A percentile compares a stretch with the other conserved stretches of the same genome.
Evolutionary conservation across 2,329 filamentous ascomycete genomes (phyloP).

Genomic region (Penicillium crustosum): DNA sequence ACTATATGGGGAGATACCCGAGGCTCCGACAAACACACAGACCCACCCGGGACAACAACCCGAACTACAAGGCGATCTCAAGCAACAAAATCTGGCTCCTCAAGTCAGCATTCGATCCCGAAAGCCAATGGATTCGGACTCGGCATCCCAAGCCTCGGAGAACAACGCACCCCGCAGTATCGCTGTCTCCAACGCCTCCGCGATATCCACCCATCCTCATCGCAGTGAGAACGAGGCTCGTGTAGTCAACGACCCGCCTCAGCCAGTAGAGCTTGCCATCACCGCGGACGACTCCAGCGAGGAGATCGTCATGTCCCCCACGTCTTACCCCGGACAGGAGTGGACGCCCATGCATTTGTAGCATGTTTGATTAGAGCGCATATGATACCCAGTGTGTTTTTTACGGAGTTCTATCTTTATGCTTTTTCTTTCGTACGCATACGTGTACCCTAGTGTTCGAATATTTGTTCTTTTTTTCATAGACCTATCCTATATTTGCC

Average conservation of each 20-base stretch:
- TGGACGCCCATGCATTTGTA: constrained; percentile 39
- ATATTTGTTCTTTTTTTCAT: background rate
- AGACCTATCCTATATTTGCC: background rate
- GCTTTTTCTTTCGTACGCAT: background rate
- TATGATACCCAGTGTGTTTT: background rate
- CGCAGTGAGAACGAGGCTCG: constrained; percentile 22
- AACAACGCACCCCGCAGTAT: background rate
- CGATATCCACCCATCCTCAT: constrained; percentile 19
- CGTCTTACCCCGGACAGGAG: constrained; percentile 51
- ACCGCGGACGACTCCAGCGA: constrained; percentile 43
- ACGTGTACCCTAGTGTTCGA: background rate
- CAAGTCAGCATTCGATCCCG: constrained; percentile 11
- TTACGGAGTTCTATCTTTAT: background rate
- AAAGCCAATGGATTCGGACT: constrained; percentile 5
- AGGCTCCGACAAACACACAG: background rate
- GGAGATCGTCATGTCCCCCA: constrained; percentile 50
- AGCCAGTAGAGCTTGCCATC: constrained; percentile 38
- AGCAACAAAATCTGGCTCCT: background rate
- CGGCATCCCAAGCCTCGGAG: background rate
- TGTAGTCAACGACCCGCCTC: constrained; percentile 22
- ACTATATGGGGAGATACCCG: background rate
- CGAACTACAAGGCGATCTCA: background rate
- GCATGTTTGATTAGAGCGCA: constrained; percentile 1
- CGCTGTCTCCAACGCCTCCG: constrained; percentile 10
- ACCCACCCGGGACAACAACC: background rate